Conservation (phyloP, 2,329 filamentous ascomycete species). For the Chaetothyriales sp. region DNA sequence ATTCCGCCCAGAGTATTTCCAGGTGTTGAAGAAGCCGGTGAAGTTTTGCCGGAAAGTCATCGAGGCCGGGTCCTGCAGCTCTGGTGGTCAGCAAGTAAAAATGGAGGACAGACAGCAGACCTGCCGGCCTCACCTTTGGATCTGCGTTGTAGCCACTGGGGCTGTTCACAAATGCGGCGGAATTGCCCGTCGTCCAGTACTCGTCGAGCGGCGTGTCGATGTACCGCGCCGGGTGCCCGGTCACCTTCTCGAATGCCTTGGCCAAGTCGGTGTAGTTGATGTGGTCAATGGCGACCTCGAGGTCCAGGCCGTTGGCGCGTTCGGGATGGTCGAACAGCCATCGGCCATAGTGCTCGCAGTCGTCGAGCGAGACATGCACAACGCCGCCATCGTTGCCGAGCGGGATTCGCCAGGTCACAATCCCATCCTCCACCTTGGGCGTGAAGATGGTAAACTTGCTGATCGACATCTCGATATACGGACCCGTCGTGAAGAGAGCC, state of each 20-base stretch:
- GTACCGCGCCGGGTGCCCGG: constrained; percentile 28
- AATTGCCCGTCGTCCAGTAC: constrained; percentile 20
- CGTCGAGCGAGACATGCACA: constrained; percentile 31
- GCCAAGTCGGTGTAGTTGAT: constrained; percentile 29
- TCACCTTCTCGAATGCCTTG: constrained; percentile 29
- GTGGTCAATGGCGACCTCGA: constrained; percentile 31
- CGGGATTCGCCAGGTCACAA: constrained; percentile 30
- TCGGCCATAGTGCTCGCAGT: constrained; percentile 33
- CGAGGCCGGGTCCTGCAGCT: constrained; percentile 22
- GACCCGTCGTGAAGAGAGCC: constrained; percentile 16
- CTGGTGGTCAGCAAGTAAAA: neutral
- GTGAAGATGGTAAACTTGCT: constrained; percentile 25
- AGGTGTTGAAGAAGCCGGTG: constrained; percentile 37
- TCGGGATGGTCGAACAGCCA: constrained; percentile 36
- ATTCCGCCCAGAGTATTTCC: constrained; percentile 28
- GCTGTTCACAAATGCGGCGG: constrained; percentile 9
- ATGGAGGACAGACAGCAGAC: too few species aligned
- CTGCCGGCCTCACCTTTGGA: constrained; percentile 11
- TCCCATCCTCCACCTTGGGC: constrained; percentile 26
- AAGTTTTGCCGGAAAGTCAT: constrained; percentile 35
- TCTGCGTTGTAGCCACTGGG: constrained; percentile 27
- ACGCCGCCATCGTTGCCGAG: constrained; percentile 25
- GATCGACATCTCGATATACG: constrained; percentile 18
- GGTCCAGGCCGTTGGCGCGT: constrained; percentile 31
- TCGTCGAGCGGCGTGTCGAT: constrained; percentile 24